phyloP scores from a whole-genome alignment of 2,329 filamentous ascomycete genomes.

The Helotiales sp. region DNA sequence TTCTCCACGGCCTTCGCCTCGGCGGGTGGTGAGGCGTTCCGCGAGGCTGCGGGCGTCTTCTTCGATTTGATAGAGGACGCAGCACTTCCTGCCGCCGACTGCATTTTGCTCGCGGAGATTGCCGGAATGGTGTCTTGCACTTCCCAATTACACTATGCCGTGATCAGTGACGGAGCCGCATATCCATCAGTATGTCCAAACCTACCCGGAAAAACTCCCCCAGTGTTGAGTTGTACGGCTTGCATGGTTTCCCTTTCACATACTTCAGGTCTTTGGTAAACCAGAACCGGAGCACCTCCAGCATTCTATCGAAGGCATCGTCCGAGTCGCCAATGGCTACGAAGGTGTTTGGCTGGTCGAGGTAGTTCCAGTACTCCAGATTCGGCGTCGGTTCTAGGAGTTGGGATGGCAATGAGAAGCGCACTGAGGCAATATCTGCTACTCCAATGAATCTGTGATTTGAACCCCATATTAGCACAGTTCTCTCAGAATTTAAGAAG shows the following conservation, averaged over 20 bases:
- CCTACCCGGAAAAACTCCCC: constrained; percentile 95
- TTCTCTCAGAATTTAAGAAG: background rate
- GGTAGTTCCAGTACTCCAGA: constrained; percentile 98
- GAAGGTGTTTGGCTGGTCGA: constrained; percentile 94
- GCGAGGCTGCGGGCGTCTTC: constrained; percentile 28
- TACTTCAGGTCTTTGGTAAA: constrained; percentile 99
- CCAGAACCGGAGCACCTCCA: constrained; percentile 95
- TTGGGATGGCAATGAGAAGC: constrained; percentile 94
- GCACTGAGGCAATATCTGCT: constrained; percentile 90
- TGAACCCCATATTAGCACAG: constrained; percentile 22
- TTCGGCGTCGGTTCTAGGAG: constrained; percentile 96
- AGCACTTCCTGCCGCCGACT: constrained; percentile 31
- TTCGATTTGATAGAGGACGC: constrained; percentile 41
- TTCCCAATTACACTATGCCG: constrained; percentile 86
- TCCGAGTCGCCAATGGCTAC: constrained; percentile 83
- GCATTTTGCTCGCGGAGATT: constrained; percentile 49
- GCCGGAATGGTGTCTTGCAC: constrained; percentile 77
- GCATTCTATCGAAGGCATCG: constrained; percentile 89
- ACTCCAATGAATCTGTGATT: constrained; percentile 86
- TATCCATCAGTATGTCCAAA: background rate
- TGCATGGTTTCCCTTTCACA: constrained; percentile 97
- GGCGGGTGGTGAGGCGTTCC: constrained; percentile 32
- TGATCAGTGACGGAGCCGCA: constrained; percentile 21
- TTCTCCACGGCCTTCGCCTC: constrained; percentile 25
- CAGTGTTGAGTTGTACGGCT: constrained; percentile 96